These are phyloP conservation scores for Curvularia lunata DNA, from an alignment of 2,329 filamentous ascomycete species.

Conservation along the genomic window DNA sequence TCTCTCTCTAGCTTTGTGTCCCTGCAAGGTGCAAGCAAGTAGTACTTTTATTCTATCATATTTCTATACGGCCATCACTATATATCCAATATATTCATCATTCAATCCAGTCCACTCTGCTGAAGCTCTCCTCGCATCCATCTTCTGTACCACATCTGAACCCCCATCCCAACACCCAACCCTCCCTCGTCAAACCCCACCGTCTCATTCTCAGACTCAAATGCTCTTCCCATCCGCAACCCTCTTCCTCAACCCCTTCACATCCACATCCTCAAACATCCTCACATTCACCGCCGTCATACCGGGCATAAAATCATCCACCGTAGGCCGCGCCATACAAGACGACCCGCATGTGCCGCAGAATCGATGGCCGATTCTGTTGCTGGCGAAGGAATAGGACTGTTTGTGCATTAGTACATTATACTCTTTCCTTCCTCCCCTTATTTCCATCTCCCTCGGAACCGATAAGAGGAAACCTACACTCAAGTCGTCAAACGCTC, in stretches of 20 bases:
- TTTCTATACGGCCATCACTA: background rate
- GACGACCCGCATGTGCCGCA: slow-evolving; percentile 41
- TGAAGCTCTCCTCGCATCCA: background rate
- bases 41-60: background rate
- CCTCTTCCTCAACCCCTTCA: slow-evolving; percentile 33
- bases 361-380: slow-evolving; percentile 36
- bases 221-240: slow-evolving; percentile 35
- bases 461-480: background rate
- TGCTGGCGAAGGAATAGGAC: slow-evolving; percentile 35
- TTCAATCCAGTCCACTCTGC: background rate
- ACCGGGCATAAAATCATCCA: slow-evolving; percentile 23
- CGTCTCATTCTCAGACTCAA: background rate
- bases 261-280: slow-evolving; percentile 38
- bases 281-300: slow-evolving; percentile 11
- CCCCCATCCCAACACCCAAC: no score
- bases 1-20: background rate
- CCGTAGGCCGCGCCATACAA: slow-evolving; percentile 28
- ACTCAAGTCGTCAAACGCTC: background rate
- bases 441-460: background rate
- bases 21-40: background rate
- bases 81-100: background rate
- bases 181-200: no score
- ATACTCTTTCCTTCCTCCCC: no score
- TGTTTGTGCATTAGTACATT: slow-evolving; percentile 2
- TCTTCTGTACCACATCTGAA: background rate